Percentiles rank a stretch among this genome's conserved stretches.
Evolutionary conservation across 2,329 filamentous ascomycete species (phyloP).

Genomic region (Cercospora citrullina): DNA sequence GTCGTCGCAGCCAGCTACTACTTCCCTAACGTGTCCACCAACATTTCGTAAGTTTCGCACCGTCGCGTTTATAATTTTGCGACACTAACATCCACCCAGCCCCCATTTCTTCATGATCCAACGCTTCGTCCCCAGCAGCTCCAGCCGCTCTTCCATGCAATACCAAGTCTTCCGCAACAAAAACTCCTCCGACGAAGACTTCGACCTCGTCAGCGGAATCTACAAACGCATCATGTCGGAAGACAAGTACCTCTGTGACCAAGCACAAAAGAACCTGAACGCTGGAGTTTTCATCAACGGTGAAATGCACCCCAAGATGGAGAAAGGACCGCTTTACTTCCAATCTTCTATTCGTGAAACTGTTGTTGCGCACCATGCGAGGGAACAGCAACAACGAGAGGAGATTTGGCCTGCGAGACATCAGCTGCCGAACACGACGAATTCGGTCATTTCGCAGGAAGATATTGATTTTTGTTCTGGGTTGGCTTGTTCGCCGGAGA

Average conservation of each 20-base stretch:
- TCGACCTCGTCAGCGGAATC: constrained; percentile 57
- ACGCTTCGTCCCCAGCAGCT: constrained; percentile 58
- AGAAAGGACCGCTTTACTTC: constrained; percentile 60
- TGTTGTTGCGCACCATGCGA: constrained; percentile 50
- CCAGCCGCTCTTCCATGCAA: constrained; percentile 56
- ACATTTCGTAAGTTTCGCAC: constrained; percentile 48
- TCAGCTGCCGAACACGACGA: constrained; percentile 33
- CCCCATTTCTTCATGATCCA: constrained; percentile 67
- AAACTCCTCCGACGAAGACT: constrained; percentile 59
- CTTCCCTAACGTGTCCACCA: constrained; percentile 55
- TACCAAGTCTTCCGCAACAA: constrained; percentile 66
- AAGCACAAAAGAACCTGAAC: constrained; percentile 62
- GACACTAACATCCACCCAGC: constrained; percentile 35
- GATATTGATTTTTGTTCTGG: constrained; percentile 37
- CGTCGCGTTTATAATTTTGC: neutral
- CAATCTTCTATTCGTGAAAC: constrained; percentile 53
- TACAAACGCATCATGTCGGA: constrained; percentile 66
- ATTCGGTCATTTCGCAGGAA: constrained; percentile 23
- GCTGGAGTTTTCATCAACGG: constrained; percentile 63
- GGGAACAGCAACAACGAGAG: constrained; percentile 47
- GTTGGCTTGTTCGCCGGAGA: constrained; percentile 28
- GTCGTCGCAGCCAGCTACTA: constrained; percentile 52
- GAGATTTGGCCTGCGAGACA: constrained; percentile 58
- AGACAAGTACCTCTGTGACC: constrained; percentile 63
- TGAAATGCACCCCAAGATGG: constrained; percentile 61